Evolutionary conservation across 73 alveolate genomes (phyloP).

Genomic region (Effrenium voratum): DNA sequence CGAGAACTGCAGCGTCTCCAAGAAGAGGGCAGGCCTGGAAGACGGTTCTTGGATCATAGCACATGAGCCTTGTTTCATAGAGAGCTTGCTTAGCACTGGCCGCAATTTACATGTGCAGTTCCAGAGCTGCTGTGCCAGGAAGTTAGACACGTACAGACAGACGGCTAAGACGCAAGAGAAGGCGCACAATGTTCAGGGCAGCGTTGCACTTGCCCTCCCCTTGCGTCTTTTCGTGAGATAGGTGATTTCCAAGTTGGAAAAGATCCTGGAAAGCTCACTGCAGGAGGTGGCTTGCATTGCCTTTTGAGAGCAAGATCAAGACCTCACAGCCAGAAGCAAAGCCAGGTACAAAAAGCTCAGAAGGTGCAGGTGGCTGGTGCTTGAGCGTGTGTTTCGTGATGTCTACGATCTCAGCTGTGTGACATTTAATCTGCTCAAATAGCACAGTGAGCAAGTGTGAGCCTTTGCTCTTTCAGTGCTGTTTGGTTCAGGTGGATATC

Average conservation of each 20-base stretch:
- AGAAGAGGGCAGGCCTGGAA: slow-evolving; percentile 47
- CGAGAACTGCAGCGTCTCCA: slow-evolving; percentile 85
- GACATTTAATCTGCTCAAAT: too few relatives aligned
- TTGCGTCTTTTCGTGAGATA: background rate
- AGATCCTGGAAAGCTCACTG: slow-evolving; percentile 64
- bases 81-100: background rate
- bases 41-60: background rate
- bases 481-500: slow-evolving; percentile 41
- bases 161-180: slow-evolving; percentile 81
- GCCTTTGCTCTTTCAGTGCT: too few relatives aligned
- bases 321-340: too few relatives aligned
- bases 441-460: too few relatives aligned
- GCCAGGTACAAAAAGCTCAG: slow-evolving; percentile 79
- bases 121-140: background rate
- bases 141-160: slow-evolving; percentile 74
- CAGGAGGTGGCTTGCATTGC: slow-evolving; percentile 21
- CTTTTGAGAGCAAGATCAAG: too few relatives aligned
- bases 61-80: background rate
- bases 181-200: too few relatives aligned
- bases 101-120: background rate
- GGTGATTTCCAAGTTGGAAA: slow-evolving; percentile 68
- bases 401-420: too few relatives aligned
- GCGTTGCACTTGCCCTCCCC: too few relatives aligned
- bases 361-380: slow-evolving; percentile 24
- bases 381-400: too few relatives aligned